These are phyloP conservation scores for Plasmodium fragile DNA, from an alignment of 169 alveolate genomes.

Conservation along the genomic window DNA sequence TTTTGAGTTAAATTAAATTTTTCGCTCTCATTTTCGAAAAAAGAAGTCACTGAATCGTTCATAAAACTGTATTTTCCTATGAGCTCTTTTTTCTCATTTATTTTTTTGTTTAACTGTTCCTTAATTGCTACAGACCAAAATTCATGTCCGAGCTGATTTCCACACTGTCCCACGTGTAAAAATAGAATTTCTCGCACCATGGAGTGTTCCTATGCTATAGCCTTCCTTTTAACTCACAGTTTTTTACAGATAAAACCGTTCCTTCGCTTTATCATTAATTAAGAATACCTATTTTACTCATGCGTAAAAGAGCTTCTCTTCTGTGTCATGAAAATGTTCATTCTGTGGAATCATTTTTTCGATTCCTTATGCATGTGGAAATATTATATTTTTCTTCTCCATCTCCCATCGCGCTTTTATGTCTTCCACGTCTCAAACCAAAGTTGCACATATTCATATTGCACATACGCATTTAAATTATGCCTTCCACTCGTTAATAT, in stretches of 20 bases:
- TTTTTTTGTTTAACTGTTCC: conserved; percentile 88
- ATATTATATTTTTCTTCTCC: not conserved
- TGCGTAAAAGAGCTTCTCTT: not conserved
- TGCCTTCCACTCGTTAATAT: not conserved
- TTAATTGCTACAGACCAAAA: conserved; percentile 93
- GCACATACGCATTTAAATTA: not conserved
- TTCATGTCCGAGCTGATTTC: conserved; percentile 93
- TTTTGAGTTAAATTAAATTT: conserved; percentile 81
- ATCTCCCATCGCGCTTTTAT: not conserved
- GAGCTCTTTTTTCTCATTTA: conserved; percentile 70
- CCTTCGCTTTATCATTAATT: not conserved
- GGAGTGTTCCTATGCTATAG: not conserved
- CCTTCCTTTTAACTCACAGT: conserved; percentile 1
- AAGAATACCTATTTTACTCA: not conserved
- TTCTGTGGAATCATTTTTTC: not conserved
- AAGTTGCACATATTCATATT: not conserved
- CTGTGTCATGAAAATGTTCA: not conserved
- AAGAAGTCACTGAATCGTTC: conserved; percentile 80
- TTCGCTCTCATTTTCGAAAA: conserved; percentile 83
- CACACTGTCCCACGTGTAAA: conserved; percentile 95
- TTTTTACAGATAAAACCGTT: not conserved
- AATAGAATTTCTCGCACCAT: conserved; percentile 95
- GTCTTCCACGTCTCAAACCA: not conserved
- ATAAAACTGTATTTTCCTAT: conserved; percentile 36
- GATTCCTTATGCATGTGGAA: not conserved